Evolutionary conservation across 2,329 filamentous ascomycete species (phyloP).

Genomic region (Stenocarpella maydis): DNA sequence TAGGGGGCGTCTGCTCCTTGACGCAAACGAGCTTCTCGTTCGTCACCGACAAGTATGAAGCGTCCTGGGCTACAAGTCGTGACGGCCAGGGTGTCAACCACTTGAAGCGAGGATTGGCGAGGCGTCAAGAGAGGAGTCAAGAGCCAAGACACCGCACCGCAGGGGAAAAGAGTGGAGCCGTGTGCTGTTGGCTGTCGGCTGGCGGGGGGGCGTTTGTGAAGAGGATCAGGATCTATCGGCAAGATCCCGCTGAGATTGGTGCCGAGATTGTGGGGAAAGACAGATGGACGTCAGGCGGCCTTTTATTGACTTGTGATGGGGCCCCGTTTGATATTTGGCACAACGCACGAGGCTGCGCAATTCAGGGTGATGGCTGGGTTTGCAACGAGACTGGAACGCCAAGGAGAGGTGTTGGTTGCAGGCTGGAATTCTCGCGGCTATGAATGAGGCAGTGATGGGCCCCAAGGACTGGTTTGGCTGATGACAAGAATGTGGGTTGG

Average conservation of each 20-base stretch:
- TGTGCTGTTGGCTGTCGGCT: constrained; percentile 18
- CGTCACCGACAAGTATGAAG: neutral
- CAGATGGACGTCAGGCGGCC: constrained; percentile 7
- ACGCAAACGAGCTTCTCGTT: neutral
- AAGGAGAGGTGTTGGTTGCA: neutral
- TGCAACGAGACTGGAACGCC: constrained; percentile 10
- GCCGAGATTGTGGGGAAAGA: constrained; percentile 29
- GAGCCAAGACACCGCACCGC: neutral
- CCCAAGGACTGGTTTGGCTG: neutral
- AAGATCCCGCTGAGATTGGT: constrained; percentile 29
- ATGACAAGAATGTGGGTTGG: neutral
- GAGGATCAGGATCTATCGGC: constrained; percentile 30
- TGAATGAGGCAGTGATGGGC: constrained; percentile 2
- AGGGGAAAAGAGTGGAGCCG: constrained; percentile 19
- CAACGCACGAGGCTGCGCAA: neutral
- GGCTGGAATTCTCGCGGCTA: constrained; percentile 4
- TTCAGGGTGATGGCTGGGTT: constrained; percentile 10
- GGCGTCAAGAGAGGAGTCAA: constrained; percentile 5
- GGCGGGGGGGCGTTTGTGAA: constrained; percentile 29
- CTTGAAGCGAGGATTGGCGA: constrained; percentile 2
- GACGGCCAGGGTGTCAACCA: constrained; percentile 14
- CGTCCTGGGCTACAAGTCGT: neutral
- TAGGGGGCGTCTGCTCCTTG: neutral
- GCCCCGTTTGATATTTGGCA: neutral
- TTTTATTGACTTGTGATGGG: constrained; percentile 27